A percentile compares a stretch with the other conserved stretches of the same genome.
These are phyloP conservation scores for Paramecium caudatum DNA, from an alignment of 73 alveolate species.

Conservation along the genomic window DNA sequence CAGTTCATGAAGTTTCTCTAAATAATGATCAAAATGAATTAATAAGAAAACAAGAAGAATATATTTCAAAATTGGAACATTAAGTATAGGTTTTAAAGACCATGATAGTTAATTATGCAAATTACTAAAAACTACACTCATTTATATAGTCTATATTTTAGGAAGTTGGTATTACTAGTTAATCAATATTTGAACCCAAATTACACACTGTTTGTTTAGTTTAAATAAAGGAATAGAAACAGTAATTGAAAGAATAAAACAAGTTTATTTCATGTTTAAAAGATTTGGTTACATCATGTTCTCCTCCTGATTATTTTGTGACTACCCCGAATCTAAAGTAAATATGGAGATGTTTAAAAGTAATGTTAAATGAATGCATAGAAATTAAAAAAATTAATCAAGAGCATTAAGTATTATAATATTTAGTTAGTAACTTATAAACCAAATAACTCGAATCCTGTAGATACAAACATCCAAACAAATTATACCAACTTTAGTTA, in stretches of 20 bases:
- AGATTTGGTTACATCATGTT: conserved; percentile 16
- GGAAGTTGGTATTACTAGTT: background rate
- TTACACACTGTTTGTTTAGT: background rate
- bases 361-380: conserved; percentile 22
- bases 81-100: background rate
- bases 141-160: conserved; percentile 9
- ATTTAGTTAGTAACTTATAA: background rate
- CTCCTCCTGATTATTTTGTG: conserved; percentile 51
- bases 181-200: background rate
- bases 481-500: background rate
- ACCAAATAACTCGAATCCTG: background rate
- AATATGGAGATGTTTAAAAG: conserved; percentile 38
- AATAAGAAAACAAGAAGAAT: conserved; percentile 56
- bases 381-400: conserved; percentile 2
- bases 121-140: background rate
- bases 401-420: conserved; percentile 42
- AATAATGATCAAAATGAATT: conserved; percentile 47
- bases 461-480: background rate
- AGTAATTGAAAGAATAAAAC: background rate
- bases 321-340: conserved; percentile 45
- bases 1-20: conserved; percentile 52
- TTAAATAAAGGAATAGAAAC: background rate
- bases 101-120: background rate
- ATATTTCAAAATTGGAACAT: background rate
- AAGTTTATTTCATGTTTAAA: conserved; percentile 30